A percentile compares a stretch with the other conserved stretches of the same genome.
These are phyloP conservation scores for Phyllosticta citrichinensis DNA, from an alignment of 2,329 filamentous ascomycete genomes.

Conservation along the genomic window DNA sequence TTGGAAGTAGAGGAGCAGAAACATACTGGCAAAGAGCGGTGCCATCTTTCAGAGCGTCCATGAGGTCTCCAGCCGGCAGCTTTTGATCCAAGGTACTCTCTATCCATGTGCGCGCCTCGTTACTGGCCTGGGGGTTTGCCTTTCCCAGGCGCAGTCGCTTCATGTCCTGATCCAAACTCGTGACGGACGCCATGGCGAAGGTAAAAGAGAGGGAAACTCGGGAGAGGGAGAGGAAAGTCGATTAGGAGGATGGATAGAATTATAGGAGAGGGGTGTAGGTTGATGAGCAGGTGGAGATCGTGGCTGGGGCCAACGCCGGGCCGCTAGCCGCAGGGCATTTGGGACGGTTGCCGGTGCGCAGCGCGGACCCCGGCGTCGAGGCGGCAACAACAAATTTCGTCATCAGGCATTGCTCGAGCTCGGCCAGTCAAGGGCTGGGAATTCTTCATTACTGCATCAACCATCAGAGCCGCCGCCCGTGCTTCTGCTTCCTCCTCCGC, in stretches of 20 bases:
- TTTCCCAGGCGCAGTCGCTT: constrained; percentile 84
- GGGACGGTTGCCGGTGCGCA: not conserved
- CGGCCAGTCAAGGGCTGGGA: constrained; percentile 1
- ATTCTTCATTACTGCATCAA: not conserved
- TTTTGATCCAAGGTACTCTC: constrained; percentile 67
- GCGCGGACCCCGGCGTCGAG: not conserved
- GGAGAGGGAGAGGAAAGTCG: not conserved
- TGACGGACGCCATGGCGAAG: constrained; percentile 73
- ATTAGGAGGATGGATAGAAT: not conserved
- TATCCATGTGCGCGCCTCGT: constrained; percentile 78
- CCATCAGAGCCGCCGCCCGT: constrained; percentile 3
- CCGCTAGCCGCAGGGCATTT: not conserved
- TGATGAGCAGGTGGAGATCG: not conserved
- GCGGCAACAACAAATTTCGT: not conserved
- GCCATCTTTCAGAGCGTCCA: constrained; percentile 83
- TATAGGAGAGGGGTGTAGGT: not conserved
- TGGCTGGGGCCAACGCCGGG: not conserved
- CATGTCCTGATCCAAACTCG: constrained; percentile 90
- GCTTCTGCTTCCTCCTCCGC: not conserved
- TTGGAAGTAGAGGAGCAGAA: not conserved
- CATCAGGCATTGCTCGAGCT: constrained; percentile 1
- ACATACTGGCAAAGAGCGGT: constrained; percentile 79
- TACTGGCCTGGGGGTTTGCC: constrained; percentile 84
- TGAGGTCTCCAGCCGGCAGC: constrained; percentile 63
- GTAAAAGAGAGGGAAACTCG: not conserved